Evolutionary conservation across 192 early-diverging fungal genomes (phyloP), one percentile per base, ranked within the genome.

Genomic region (Coemansia sp.): DNA sequence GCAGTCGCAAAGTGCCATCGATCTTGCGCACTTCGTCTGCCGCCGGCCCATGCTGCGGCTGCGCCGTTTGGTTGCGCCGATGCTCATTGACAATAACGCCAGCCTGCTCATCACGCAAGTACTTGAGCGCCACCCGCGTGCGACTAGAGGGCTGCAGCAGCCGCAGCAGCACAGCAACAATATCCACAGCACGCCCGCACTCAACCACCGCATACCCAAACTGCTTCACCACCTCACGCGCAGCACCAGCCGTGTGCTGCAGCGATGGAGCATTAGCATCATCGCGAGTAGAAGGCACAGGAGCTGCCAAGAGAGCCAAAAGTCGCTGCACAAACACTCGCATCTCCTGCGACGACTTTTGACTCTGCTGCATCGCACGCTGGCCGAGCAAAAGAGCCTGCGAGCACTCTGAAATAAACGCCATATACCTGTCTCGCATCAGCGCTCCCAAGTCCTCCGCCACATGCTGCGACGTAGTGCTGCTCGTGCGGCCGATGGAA

Each of bases 131-230:
- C 10, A 70, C 16, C 0, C 66, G 65, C 7, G 70, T 62, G n/a
- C 66, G 72, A 3, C 33, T 35, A 13, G 73, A 65, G 2, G 65
- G 69, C 35, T 64, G 63, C 36, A 81, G 56, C 25, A 66, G 65
- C 36, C 55, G 69, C 66, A 81, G 21, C 11, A 81, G 28, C 3
- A 69, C 60, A 2, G 57, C 62, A 1, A 72, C 41, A 1, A 57
- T 60, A 26, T 81, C 66, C 1, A 59, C 60, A 6, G 18, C 12
- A 2, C 58, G 53, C 18, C 78, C 73, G 31, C 61, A 50, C 36
- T 75, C 73, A 2, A 59, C 62, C 0, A 60, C 70, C 0, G 78
- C 78, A 34, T 75, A 75, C 2, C 78, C 78, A 58, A 81, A 72
- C 28, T 60, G 65, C 52, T 70, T 34, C 6, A 75, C 31, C 0